Evolutionary conservation across 257 asterid genomes (phyloP), one percentile per base, ranked within the genome.

Genomic region (Solanum clarkiae): DNA sequence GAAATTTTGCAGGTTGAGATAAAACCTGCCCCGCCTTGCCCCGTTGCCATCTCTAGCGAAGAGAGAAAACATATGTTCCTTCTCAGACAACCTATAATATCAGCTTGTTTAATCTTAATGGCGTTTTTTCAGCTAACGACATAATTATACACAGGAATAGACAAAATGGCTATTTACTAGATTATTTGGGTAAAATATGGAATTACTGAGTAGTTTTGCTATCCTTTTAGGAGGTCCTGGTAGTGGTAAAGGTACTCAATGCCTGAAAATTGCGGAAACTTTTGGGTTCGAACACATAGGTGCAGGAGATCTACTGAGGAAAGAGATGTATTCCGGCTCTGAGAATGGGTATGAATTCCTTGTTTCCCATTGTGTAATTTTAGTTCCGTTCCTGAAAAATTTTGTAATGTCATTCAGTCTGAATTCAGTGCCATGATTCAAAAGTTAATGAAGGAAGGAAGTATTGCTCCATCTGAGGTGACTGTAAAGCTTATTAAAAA

Each of bases 181-280:
- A 68, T 68, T 57, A 18, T 83, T 44, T 36, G 62, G 81, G 36
- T 84, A 75, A 69, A 32, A 40, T 51, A 55, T 42, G 65, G 69
- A 22, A 84, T 42, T 16, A 29, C 81, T 65, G 66, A 84, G 86
- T 89, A 87, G 85, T 84, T 80, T 74, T 80, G 81, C 63, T 83
- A 80, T 86, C 86, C 84, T 88, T 84, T 74, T 88, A 96, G 99
- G 98, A 81, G 99, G 99, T 85, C 99, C 99, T 29, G 99, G 99
- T 83, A 96, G 99, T 29, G 99, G 99, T 84, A 96, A 96, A 92
- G 99, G 99, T 69, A 96, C 98, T 85, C 99, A 96, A 81, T 96
- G 99, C 88, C 88, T 90, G 83, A 92, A 86, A 88, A 93, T 96
- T 72, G 97, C 89, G 65, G 91, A 93, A 69, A 90, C 89, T 87